phyloP scores from a whole-genome alignment of 2,329 filamentous ascomycete species.

The Periconia sp. region DNA sequence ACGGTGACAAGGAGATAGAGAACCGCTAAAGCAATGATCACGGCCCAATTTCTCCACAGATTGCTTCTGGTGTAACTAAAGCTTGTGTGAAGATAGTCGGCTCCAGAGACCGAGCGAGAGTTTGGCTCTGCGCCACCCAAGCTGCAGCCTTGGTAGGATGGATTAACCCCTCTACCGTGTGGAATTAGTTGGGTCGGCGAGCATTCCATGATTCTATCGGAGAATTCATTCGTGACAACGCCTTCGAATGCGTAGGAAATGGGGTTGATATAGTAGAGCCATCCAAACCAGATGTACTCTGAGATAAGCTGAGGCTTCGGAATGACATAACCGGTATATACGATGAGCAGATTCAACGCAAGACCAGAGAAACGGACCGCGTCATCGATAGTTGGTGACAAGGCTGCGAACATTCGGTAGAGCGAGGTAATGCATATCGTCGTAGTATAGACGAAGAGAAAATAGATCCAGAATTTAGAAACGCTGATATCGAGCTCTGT shows the following conservation, averaged over 20 bases:
- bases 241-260: constrained; percentile 69
- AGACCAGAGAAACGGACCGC: constrained; percentile 70
- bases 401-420: constrained; percentile 70
- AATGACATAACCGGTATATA: constrained; percentile 73
- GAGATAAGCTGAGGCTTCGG: constrained; percentile 65
- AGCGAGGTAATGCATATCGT: constrained; percentile 68
- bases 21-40: constrained; percentile 76
- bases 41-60: constrained; percentile 77
- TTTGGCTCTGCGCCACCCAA: constrained; percentile 64
- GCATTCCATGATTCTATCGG: constrained; percentile 63
- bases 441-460: constrained; percentile 68
- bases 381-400: constrained; percentile 69
- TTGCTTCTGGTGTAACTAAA: constrained; percentile 65
- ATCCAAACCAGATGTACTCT: constrained; percentile 69
- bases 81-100: constrained; percentile 59
- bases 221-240: constrained; percentile 71
- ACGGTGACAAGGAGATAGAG: constrained; percentile 77
- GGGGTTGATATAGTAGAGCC: constrained; percentile 50
- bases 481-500: constrained; percentile 62
- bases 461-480: constrained; percentile 70
- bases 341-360: constrained; percentile 65
- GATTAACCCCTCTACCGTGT: constrained; percentile 60
- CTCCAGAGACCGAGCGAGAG: constrained; percentile 58
- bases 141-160: constrained; percentile 67
- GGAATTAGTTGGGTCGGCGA: constrained; percentile 65